These are phyloP conservation scores for Aspergillus cejpii DNA, from an alignment of 2,329 filamentous ascomycete species.

Conservation along the genomic window DNA sequence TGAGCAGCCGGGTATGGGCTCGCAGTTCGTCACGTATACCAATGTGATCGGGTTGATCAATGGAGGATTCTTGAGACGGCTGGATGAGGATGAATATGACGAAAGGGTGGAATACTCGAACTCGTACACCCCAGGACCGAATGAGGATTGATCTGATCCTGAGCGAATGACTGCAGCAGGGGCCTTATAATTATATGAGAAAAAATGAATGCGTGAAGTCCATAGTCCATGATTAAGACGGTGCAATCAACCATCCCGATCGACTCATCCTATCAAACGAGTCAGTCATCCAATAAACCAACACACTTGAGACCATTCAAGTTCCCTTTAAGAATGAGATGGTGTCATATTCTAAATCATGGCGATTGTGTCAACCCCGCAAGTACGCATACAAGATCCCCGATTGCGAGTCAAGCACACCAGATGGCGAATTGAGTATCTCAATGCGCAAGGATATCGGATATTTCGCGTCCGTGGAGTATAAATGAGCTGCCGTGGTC, in stretches of 20 bases:
- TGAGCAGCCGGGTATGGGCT: slow-evolving; percentile 46
- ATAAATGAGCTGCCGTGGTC: background rate
- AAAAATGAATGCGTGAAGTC: no score
- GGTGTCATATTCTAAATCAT: background rate
- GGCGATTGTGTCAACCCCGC: background rate
- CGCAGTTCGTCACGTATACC: slow-evolving; percentile 28
- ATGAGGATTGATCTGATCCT: background rate
- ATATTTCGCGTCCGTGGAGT: background rate
- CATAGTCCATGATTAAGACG: background rate
- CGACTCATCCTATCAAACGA: background rate
- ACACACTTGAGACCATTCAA: background rate
- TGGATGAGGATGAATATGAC: slow-evolving; percentile 18
- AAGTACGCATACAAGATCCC: background rate
- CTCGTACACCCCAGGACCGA: slow-evolving; percentile 17
- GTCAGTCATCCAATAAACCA: background rate
- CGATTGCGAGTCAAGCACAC: background rate
- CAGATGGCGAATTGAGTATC: background rate
- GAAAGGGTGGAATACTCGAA: slow-evolving; percentile 18
- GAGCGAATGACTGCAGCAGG: no score
- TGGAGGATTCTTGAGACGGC: slow-evolving; percentile 27
- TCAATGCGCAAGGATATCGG: background rate
- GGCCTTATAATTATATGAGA: no score
- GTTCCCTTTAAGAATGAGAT: background rate
- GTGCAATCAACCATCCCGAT: background rate
- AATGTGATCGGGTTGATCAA: slow-evolving; percentile 31